These are phyloP conservation scores for Erythrobasidium yunnanense DNA, from an alignment of 768 basidiomycete genomes.

Conservation along the genomic window DNA sequence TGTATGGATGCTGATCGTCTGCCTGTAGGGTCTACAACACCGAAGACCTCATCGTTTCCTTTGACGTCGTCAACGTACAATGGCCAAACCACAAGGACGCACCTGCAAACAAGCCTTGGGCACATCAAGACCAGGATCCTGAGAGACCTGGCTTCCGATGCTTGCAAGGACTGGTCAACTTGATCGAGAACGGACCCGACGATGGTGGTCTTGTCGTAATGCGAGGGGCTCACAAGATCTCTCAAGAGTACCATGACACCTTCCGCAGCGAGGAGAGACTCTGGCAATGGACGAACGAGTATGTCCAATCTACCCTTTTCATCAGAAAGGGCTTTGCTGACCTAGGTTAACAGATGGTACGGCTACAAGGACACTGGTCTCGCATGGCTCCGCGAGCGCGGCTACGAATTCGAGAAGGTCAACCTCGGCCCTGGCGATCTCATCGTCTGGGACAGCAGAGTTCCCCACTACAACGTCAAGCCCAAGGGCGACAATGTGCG, in stretches of 20 bases:
- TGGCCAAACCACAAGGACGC: conserved; percentile 14
- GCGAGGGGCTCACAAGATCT: conserved; percentile 39
- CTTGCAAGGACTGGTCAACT: conserved; percentile 34
- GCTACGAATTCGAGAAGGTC: conserved; percentile 40
- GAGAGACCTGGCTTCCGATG: not conserved
- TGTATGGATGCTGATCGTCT: not conserved
- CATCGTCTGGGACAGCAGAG: conserved; percentile 38
- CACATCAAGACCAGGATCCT: conserved; percentile 35
- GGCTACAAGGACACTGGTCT: conserved; percentile 34
- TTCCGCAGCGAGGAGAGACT: conserved; percentile 34
- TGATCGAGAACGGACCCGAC: conserved; percentile 40
- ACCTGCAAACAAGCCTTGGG: not conserved
- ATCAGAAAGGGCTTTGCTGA: no score
- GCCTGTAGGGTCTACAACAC: conserved; percentile 31
- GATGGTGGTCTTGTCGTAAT: conserved; percentile 45
- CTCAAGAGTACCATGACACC: conserved; percentile 40
- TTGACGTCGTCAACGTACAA: conserved; percentile 23
- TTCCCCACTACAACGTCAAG: conserved; percentile 25
- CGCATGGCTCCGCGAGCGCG: conserved; percentile 38
- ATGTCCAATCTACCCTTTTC: no score
- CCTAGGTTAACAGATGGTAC: no score
- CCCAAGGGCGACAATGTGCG: conserved; percentile 7
- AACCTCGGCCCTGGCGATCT: conserved; percentile 39
- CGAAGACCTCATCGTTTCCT: conserved; percentile 27
- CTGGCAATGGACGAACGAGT: conserved; percentile 28